phyloP scores from a whole-genome alignment of 179 eudicot genomes.

The Spergularia azorica region DNA sequence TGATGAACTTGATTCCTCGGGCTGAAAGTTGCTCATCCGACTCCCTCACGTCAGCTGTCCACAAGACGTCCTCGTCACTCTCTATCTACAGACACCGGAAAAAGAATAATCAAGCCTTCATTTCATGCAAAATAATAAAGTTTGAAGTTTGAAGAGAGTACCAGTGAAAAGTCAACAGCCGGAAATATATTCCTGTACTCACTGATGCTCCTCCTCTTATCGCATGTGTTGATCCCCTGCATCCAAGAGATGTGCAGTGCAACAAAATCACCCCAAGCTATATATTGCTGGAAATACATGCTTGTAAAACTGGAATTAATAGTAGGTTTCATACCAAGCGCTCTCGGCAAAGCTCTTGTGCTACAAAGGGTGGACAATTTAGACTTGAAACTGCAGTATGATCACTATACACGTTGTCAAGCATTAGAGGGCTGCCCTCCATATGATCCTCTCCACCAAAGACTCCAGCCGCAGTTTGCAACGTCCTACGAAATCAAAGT shows the following conservation, averaged over 20 bases:
- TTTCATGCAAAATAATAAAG: not conserved
- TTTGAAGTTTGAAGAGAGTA: not conserved
- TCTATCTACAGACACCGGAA: constrained; percentile 26
- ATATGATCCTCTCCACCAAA: constrained; percentile 29
- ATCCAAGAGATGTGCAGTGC: not conserved
- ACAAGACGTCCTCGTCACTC: constrained; percentile 31
- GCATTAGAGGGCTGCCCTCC: constrained; percentile 21
- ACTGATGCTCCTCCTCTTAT: constrained; percentile 32
- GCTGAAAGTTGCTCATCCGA: constrained; percentile 35
- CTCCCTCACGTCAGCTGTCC: constrained; percentile 38
- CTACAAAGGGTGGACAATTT: constrained; percentile 30
- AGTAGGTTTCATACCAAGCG: constrained; percentile 21
- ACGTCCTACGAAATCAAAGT: constrained; percentile 19
- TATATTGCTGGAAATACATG: no score
- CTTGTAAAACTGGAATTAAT: not conserved
- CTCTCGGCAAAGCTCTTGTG: constrained; percentile 42
- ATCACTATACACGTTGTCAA: constrained; percentile 14
- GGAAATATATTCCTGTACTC: constrained; percentile 30
- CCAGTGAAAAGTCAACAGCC: constrained; percentile 32
- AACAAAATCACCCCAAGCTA: no score
- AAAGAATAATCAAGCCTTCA: no score
- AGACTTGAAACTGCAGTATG: constrained; percentile 29
- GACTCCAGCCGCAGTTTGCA: constrained; percentile 32
- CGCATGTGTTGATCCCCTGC: constrained; percentile 33
- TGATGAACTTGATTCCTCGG: constrained; percentile 34